Base-by-base conservation (phyloP, 2,329 filamentous ascomycete species). In the Diaporthe sp. region DNA sequence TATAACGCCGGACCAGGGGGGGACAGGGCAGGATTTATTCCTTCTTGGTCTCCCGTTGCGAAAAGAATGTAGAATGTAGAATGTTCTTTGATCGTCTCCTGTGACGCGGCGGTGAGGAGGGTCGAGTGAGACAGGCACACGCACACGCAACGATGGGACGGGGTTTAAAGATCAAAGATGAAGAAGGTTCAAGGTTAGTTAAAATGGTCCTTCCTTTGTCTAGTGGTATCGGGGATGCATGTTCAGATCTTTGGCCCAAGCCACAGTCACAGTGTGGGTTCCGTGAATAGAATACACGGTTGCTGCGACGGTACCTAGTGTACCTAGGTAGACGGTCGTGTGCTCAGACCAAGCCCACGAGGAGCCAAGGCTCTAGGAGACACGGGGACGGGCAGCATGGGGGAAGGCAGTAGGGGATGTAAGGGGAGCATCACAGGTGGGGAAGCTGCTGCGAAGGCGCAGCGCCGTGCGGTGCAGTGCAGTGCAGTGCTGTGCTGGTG, bases 201-300 rank as follows among this genome's bases (percentile, higher is more conserved):
- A 47, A 47, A 49, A 49, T 42, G 61, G 25, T n/a, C 58, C 63
- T 68, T 25, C 58, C 63, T 68, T 25, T 67, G 61, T 67, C 47
- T 49, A 67, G 51, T 67, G 25, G 49, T 34, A 67, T 67, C 51
- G 25, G 65, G 65, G 39, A 47, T 20, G 60, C 60, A 68, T 68
- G 47, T 68, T 47, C 28, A 70, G 65, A 55, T 55, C 65, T 13
- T 31, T 70, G 49, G 65, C 13, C 65, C 34, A 70, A 70, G 65
- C 65, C 65, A 70, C 65, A n/a, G 65, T 70, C 65, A 70, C 65
- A 70, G 65, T 70, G 65, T 70, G 65, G 65, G 65, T 70, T 55
- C 65, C 47, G 22, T 55, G 47, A 55, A 70, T 70, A 55, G 65
- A 70, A 70, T 20, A 25, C 25, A 49, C 42, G 25, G 60, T 17